Base-by-base conservation (phyloP, 352 stramenopile species). In the Phytophthora cryptogea region DNA sequence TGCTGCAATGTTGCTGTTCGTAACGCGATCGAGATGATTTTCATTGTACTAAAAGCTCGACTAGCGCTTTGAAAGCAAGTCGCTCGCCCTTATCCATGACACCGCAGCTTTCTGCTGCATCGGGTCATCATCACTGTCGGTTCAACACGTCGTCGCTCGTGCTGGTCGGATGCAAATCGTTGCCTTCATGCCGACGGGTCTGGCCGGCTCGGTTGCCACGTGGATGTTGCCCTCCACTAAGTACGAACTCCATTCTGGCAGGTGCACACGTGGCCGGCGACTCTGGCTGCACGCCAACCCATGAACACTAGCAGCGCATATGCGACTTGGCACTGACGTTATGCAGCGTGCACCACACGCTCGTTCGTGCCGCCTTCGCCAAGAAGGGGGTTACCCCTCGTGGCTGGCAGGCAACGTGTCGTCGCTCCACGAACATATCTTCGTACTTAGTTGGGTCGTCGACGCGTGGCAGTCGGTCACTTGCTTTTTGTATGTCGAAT, bases 401-500 rank as follows among this genome's bases (percentile, higher is more conserved):
- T 44, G 37, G 37, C 16, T 9, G 9, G 16, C 37, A 27, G 13
- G 4, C 8, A 14, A 44, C 30, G 8, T 47, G 35, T 41, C 27
- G 32, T 33, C 8, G 11, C 20, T 23, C 20, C 8, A 14, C 43
- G 14, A 43, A 52, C 50, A 40, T 62, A 72, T 72, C 60, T 69
- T 74, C 67, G 62, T 42, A 69, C 57, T 72, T 72, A 69, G 31
- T 7, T 26, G 48, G 20, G 39, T 8, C 2, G 4, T 39, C 40
- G 55, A 68, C 70, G 70, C 70, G 70, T 78, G 70, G 70, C 70
- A 78, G 10, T 37, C 9, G 23, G 17, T 48, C 26, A 64, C 65
- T 74, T 74, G 53, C 1, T 32, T 56, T 52, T 52, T 31, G 57
- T 78, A 78, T 55, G 20, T 0, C 0, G 0, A 36, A 54, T 70